A percentile compares a stretch with the other conserved stretches of the same genome.
These are phyloP conservation scores for Solanum sejunctum DNA, from an alignment of 257 asterid species.

Conservation along the genomic window DNA sequence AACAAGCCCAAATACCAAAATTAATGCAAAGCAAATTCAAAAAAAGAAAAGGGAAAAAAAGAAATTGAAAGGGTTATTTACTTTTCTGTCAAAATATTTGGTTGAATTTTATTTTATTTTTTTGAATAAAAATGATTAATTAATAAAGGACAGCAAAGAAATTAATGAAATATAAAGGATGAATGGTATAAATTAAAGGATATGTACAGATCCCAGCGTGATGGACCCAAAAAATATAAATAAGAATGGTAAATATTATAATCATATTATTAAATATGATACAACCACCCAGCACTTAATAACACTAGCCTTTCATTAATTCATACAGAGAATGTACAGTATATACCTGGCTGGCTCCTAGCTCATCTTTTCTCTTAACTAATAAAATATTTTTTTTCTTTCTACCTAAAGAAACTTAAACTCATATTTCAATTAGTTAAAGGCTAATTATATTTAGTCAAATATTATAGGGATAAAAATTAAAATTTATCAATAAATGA, in stretches of 20 bases:
- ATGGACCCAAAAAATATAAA: conserved; percentile 28
- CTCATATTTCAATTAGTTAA: neutral
- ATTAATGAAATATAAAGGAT: neutral
- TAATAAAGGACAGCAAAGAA: neutral
- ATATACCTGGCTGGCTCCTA: neutral
- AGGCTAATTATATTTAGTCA: neutral
- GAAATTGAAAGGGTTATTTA: neutral
- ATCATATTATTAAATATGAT: conserved; percentile 16
- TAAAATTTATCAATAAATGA: neutral
- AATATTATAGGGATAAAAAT: neutral
- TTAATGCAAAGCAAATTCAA: neutral
- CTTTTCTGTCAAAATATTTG: neutral
- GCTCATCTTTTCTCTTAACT: neutral
- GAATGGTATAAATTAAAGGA: neutral
- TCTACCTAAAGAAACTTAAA: neutral
- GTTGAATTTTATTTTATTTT: neutral
- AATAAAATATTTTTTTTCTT: neutral
- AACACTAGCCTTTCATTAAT: neutral
- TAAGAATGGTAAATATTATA: conserved; percentile 1
- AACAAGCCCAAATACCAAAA: neutral
- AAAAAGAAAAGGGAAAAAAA: neutral
- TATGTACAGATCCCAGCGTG: neutral
- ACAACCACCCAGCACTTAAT: conserved; percentile 30
- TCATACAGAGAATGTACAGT: conserved; percentile 4
- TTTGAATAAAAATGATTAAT: neutral